Evolutionary conservation across 2,329 filamentous ascomycete genomes (phyloP).

Genomic region (Phaeosphaeriaceae sp.): DNA sequence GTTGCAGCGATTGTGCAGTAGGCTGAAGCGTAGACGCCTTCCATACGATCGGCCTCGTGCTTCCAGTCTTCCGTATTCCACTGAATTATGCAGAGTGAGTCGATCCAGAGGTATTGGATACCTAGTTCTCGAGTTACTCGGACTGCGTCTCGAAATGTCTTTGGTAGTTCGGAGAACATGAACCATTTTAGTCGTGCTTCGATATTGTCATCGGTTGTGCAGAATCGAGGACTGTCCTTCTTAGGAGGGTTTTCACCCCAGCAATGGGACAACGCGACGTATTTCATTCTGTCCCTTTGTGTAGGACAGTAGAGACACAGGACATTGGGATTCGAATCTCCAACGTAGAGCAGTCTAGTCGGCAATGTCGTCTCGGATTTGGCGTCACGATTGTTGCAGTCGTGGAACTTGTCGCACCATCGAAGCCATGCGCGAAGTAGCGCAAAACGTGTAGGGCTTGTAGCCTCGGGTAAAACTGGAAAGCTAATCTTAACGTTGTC

Average conservation of each 20-base stretch:
- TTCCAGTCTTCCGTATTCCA: conserved; percentile 5
- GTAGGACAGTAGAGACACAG: conserved; percentile 14
- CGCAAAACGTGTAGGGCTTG: conserved; percentile 7
- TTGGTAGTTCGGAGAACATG: conserved; percentile 13
- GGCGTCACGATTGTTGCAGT: conserved; percentile 7
- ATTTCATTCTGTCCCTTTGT: conserved; percentile 7
- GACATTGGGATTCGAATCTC: conserved; percentile 10
- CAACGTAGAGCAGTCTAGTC: conserved; percentile 18
- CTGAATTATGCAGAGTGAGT: conserved; percentile 12
- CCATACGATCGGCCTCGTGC: conserved; percentile 6
- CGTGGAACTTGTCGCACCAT: conserved; percentile 11
- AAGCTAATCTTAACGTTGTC: conserved; percentile 10
- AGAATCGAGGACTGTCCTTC: conserved; percentile 12
- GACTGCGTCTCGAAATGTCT: conserved; percentile 11
- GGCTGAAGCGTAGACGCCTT: conserved; percentile 4
- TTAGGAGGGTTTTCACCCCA: conserved; percentile 18
- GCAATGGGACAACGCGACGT: conserved; percentile 25
- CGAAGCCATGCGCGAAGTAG: conserved; percentile 18
- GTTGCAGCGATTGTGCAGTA: conserved; percentile 11
- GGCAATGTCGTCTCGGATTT: conserved; percentile 8
- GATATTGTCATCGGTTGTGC: conserved; percentile 19
- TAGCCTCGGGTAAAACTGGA: conserved; percentile 8
- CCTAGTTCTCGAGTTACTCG: conserved; percentile 1
- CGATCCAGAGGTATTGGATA: conserved; percentile 14
- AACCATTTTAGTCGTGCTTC: conserved; percentile 7